A percentile compares a stretch with the other conserved stretches of the same genome.
These are phyloP conservation scores for Curvularia spicifera DNA, from an alignment of 2,329 filamentous ascomycete species.

Conservation along the genomic window DNA sequence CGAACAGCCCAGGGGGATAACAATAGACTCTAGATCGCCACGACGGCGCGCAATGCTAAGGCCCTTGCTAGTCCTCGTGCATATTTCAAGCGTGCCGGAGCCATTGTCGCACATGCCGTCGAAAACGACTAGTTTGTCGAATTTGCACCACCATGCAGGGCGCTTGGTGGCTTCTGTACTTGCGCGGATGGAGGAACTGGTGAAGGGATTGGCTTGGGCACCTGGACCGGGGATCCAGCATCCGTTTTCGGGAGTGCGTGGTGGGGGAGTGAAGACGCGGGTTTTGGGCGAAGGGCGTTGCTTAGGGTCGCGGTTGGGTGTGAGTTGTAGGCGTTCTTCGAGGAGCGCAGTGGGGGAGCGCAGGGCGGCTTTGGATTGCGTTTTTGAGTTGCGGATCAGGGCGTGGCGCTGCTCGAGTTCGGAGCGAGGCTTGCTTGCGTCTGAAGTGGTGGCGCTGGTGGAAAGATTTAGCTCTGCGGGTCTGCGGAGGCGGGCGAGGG, in stretches of 20 bases:
- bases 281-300: slow-evolving; percentile 26
- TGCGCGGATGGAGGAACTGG: slow-evolving; percentile 37
- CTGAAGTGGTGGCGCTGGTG: slow-evolving; percentile 8
- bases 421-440: slow-evolving; percentile 31
- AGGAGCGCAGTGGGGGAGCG: slow-evolving; percentile 44
- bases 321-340: slow-evolving; percentile 36
- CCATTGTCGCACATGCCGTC: slow-evolving; percentile 32
- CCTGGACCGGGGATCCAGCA: slow-evolving; percentile 41
- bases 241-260: slow-evolving; percentile 32
- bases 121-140: slow-evolving; percentile 44
- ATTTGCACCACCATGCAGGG: slow-evolving; percentile 47
- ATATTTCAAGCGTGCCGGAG: slow-evolving; percentile 22
- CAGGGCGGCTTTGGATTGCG: slow-evolving; percentile 37
- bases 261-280: slow-evolving; percentile 37
- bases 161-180: slow-evolving; percentile 29
- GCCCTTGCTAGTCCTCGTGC: slow-evolving; percentile 40
- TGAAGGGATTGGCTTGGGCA: slow-evolving; percentile 30
- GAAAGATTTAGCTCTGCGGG: slow-evolving; percentile 42
- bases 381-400: slow-evolving; percentile 42
- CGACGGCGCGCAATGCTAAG: slow-evolving; percentile 38
- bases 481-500: slow-evolving; percentile 27
- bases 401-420: slow-evolving; percentile 43
- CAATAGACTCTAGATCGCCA: slow-evolving; percentile 39
- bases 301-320: slow-evolving; percentile 19
- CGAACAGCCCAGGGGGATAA: slow-evolving; percentile 40